Percentiles rank a stretch among this genome's conserved stretches.
phyloP scores from a whole-genome alignment of 2,329 filamentous ascomycete species.

The Achaetomium macrosporum region DNA sequence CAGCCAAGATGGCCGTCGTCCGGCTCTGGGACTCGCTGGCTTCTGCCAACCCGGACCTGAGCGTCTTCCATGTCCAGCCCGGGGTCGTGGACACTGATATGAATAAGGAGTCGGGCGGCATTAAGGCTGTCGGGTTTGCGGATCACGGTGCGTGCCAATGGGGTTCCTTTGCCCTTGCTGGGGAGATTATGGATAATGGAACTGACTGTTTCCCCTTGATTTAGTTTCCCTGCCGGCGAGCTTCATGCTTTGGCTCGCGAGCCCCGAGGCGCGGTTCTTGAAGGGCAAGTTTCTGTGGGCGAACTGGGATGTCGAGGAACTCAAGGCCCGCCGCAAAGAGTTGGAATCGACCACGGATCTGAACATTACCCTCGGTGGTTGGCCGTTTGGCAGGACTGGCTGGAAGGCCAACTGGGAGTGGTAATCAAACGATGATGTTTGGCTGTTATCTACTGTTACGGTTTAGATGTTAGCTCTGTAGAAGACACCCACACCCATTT shows the following conservation, averaged over 20 bases:
- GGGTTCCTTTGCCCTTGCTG: not conserved
- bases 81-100: constrained; percentile 9
- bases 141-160: not conserved
- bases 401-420: not conserved
- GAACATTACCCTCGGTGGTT: not conserved
- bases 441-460: too few species aligned
- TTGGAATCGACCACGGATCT: not conserved
- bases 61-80: constrained; percentile 25
- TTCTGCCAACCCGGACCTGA: constrained; percentile 15
- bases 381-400: not conserved
- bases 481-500: too few species aligned
- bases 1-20: constrained; percentile 11
- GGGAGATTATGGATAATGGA: not conserved
- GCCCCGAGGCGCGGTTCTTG: constrained; percentile 18
- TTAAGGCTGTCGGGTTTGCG: not conserved
- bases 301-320: constrained; percentile 20
- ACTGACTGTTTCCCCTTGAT: not conserved
- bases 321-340: constrained; percentile 5
- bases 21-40: constrained; percentile 25
- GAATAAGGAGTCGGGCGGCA: not conserved
- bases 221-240: constrained; percentile 9
- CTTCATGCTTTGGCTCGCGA: constrained; percentile 20
- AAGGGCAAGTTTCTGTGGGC: constrained; percentile 16
- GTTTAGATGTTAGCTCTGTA: too few species aligned
- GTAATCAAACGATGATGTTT: not conserved